phyloP scores from a whole-genome alignment of 1,284 basidiomycete genomes.

The Naganishia sp. region DNA sequence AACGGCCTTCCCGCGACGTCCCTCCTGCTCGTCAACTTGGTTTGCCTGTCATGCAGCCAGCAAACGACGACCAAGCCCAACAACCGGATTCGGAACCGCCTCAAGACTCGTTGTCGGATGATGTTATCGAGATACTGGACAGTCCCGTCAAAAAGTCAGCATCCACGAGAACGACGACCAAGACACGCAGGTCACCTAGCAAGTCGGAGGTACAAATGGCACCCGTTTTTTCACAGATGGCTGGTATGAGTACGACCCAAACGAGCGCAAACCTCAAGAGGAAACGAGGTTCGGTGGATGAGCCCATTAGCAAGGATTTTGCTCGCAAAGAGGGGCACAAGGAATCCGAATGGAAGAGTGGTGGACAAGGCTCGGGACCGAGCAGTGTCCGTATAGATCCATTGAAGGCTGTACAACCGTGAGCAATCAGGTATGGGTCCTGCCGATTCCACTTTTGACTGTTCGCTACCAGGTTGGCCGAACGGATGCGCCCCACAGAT shows the following conservation, averaged over 20 bases:
- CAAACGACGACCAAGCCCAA: background rate
- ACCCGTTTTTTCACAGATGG: conserved; percentile 9
- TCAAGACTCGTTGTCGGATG: conserved; percentile 1
- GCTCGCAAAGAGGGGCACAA: conserved; percentile 2
- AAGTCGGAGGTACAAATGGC: conserved; percentile 14
- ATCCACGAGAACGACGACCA: conserved; percentile 15
- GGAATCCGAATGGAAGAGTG: conserved; percentile 3
- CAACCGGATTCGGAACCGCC: background rate
- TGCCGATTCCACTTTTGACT: too few relatives aligned
- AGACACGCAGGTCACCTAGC: background rate
- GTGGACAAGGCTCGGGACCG: conserved; percentile 13
- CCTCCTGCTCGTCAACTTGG: too few relatives aligned
- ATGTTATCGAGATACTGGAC: conserved; percentile 32
- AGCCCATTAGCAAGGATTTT: background rate
- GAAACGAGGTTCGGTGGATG: conserved; percentile 24
- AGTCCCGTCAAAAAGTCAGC: conserved; percentile 36
- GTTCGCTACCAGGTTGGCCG: conserved; percentile 43
- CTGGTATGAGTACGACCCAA: conserved; percentile 36
- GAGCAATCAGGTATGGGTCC: conserved; percentile 25
- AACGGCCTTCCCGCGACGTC: too few relatives aligned
- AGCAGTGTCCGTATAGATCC: conserved; percentile 46
- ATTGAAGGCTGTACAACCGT: conserved; percentile 50
- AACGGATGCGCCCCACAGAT: conserved; percentile 46
- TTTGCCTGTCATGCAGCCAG: background rate
- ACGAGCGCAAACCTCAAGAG: conserved; percentile 20